A percentile compares a stretch with the other conserved stretches of the same genome.
These are phyloP conservation scores for Dentipellis fragilis DNA, from an alignment of 768 basidiomycete genomes.

Conservation along the genomic window DNA sequence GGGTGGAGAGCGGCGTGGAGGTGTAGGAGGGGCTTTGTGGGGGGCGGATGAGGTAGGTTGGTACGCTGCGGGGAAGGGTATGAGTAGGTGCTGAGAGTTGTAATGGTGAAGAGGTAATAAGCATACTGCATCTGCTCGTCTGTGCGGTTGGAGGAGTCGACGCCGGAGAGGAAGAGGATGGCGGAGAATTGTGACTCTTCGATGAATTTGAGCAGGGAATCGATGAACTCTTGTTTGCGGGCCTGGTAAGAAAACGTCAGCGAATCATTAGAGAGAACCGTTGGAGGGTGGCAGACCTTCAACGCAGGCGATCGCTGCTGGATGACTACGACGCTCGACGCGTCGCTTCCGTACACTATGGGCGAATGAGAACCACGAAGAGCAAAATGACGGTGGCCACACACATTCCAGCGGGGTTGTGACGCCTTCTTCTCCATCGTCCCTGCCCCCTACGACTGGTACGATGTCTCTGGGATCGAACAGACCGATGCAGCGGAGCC, in stretches of 20 bases:
- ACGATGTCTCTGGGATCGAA: constrained; percentile 55
- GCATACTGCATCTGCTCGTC: constrained; percentile 75
- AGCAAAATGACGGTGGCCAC: constrained; percentile 16
- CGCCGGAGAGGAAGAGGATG: constrained; percentile 59
- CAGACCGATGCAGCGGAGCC: constrained; percentile 48
- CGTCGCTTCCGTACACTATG: constrained; percentile 54
- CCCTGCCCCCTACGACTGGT: constrained; percentile 66
- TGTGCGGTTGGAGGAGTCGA: constrained; percentile 65
- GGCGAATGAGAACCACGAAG: constrained; percentile 6
- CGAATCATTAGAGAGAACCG: not conserved
- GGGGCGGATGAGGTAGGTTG: constrained; percentile 51
- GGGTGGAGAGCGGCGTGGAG: constrained; percentile 31
- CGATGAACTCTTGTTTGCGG: constrained; percentile 58
- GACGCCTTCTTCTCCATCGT: constrained; percentile 48
- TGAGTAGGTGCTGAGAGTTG: not conserved
- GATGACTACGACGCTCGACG: constrained; percentile 43
- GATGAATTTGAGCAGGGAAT: constrained; percentile 48
- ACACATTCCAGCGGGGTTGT: constrained; percentile 71
- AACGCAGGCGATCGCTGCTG: constrained; percentile 76
- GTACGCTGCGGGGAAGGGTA: constrained; percentile 32
- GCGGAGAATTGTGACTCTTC: constrained; percentile 35
- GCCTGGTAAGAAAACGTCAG: constrained; percentile 28
- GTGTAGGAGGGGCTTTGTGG: constrained; percentile 33
- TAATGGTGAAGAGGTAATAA: too few relatives aligned
- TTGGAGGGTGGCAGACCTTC: constrained; percentile 38